Conservation (phyloP, 2,329 filamentous ascomycete genomes). For the Beauveria rudraprayagi region DNA sequence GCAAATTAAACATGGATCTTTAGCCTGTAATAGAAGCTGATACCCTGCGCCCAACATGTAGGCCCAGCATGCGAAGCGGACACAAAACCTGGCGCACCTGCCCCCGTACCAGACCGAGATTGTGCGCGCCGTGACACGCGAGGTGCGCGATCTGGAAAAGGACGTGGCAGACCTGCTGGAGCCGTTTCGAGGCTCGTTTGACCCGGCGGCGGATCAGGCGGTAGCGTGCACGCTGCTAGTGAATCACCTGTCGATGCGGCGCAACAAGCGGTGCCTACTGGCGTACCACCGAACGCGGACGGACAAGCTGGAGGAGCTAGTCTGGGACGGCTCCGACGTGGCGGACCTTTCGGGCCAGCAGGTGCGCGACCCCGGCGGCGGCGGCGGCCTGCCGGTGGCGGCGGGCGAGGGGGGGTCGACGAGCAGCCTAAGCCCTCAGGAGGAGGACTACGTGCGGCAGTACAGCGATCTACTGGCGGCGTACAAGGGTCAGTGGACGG, state of each 20-base stretch:
- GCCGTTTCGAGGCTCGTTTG: conserved; percentile 76
- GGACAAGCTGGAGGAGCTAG: conserved; percentile 87
- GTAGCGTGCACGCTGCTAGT: conserved; percentile 84
- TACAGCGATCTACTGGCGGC: conserved; percentile 90
- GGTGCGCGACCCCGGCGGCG: conserved; percentile 30
- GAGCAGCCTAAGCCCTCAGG: conserved; percentile 84
- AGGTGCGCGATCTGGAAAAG: conserved; percentile 88
- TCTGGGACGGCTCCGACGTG: conserved; percentile 84
- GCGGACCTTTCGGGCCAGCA: conserved; percentile 59
- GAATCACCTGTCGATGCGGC: conserved; percentile 87
- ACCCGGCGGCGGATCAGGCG: conserved; percentile 73
- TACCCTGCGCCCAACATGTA: conserved; percentile 26
- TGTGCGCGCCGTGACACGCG: conserved; percentile 77
- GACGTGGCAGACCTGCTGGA: conserved; percentile 73
- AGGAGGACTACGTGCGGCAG: conserved; percentile 90
- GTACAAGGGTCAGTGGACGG: conserved; percentile 97
- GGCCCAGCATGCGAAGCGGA: conserved; percentile 95
- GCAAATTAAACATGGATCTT: not conserved
- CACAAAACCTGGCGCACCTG: conserved; percentile 74
- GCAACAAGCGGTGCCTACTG: conserved; percentile 91
- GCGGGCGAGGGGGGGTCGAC: conserved; percentile 46
- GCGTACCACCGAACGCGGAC: conserved; percentile 88
- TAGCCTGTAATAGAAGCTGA: conserved; percentile 12
- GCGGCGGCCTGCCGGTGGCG: conserved; percentile 31
- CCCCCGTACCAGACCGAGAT: conserved; percentile 90